phyloP scores from a whole-genome alignment of 345 rosid genomes.

The Moringa oleifera region DNA sequence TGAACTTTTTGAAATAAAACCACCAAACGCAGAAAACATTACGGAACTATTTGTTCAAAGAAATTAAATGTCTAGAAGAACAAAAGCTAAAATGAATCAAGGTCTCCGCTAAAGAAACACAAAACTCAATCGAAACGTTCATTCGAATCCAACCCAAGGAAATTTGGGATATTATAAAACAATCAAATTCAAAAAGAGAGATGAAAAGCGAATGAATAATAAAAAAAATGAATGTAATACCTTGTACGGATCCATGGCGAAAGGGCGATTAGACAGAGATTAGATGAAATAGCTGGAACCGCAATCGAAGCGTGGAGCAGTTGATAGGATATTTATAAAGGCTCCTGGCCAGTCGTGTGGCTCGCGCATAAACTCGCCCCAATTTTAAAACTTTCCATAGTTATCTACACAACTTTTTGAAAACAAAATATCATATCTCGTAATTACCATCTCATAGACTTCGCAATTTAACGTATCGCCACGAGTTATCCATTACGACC shows the following conservation, averaged over 20 bases:
- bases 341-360: neutral
- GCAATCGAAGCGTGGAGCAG: too few relatives aligned
- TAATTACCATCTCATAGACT: too few relatives aligned
- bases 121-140: conserved; percentile 2
- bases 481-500: too few relatives aligned
- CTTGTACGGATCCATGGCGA: conserved; percentile 56
- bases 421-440: too few relatives aligned
- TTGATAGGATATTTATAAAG: neutral
- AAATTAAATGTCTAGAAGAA: too few relatives aligned
- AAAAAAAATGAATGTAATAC: conserved; percentile 6
- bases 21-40: neutral
- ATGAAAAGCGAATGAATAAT: conserved; percentile 38
- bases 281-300: neutral
- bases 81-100: conserved; percentile 5
- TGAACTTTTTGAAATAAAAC: neutral
- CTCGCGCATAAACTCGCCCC: too few relatives aligned
- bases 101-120: neutral
- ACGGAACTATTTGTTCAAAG: neutral
- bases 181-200: conserved; percentile 50
- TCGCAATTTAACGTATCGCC: too few relatives aligned
- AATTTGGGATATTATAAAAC: neutral
- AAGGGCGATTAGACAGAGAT: neutral
- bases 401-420: too few relatives aligned
- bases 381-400: too few relatives aligned
- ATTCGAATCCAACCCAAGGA: neutral